Evolutionary conservation across 768 basidiomycete species (phyloP).

Genomic region (Naganishia onofrii): DNA sequence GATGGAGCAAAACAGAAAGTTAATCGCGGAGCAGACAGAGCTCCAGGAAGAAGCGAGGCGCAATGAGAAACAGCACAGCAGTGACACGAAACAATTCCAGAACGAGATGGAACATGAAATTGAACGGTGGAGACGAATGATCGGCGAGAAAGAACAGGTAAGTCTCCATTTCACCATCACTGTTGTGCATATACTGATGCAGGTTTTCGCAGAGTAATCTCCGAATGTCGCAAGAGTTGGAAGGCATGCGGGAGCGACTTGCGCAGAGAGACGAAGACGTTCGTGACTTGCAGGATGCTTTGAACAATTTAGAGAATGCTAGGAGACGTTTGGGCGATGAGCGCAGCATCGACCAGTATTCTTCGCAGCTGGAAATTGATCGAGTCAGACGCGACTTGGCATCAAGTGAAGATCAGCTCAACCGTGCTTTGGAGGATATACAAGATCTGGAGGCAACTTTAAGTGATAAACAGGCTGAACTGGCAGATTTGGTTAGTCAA

Average conservation of each 20-base stretch:
- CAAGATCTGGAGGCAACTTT: slow-evolving; percentile 64
- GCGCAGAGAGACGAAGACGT: slow-evolving; percentile 74
- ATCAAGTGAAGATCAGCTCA: slow-evolving; percentile 73
- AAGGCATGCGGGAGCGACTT: slow-evolving; percentile 56
- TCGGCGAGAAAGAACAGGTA: slow-evolving; percentile 44
- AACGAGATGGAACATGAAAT: slow-evolving; percentile 28
- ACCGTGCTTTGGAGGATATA: slow-evolving; percentile 67
- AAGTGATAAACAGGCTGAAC: slow-evolving; percentile 67
- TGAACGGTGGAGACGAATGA: slow-evolving; percentile 35
- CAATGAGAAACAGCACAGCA: slow-evolving; percentile 28
- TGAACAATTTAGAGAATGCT: slow-evolving; percentile 72
- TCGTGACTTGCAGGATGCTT: slow-evolving; percentile 65
- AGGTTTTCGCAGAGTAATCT: slow-evolving; percentile 32
- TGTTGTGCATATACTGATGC: not conserved
- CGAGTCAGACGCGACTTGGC: slow-evolving; percentile 78
- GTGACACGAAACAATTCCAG: slow-evolving; percentile 31
- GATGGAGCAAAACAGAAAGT: slow-evolving; percentile 56
- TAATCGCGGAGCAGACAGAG: slow-evolving; percentile 64
- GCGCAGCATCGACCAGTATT: slow-evolving; percentile 76
- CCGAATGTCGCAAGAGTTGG: slow-evolving; percentile 44
- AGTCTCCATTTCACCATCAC: not conserved
- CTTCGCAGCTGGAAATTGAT: slow-evolving; percentile 84
- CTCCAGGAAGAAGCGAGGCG: slow-evolving; percentile 56
- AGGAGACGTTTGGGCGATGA: slow-evolving; percentile 77
- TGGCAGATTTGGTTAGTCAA: slow-evolving; percentile 61